phyloP scores from a whole-genome alignment of 1,284 basidiomycete genomes.

The Marasmius fiardii region DNA sequence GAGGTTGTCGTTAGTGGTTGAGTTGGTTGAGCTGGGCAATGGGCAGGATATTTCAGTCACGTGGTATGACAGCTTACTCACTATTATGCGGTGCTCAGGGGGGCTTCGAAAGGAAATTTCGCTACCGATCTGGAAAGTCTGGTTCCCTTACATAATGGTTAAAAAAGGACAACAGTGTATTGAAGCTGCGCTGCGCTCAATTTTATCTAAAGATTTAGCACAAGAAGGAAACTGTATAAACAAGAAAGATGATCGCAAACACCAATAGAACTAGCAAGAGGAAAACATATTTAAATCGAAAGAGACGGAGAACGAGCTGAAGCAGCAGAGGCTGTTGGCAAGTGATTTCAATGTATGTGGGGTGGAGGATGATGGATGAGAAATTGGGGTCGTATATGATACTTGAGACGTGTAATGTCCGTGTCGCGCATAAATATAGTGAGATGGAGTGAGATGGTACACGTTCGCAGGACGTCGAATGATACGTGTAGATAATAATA shows the following conservation, averaged over 20 bases:
- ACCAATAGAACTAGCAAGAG: not conserved
- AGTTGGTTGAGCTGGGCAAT: not conserved
- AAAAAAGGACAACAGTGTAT: not conserved
- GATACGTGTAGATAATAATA: slow-evolving; percentile 10
- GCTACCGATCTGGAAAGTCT: no score
- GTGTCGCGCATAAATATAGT: slow-evolving; percentile 12
- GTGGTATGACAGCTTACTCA: not conserved
- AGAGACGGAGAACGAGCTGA: not conserved
- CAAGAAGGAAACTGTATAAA: not conserved
- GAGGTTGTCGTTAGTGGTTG: not conserved
- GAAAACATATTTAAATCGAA: not conserved
- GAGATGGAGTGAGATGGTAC: slow-evolving; percentile 13
- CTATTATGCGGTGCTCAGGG: not conserved
- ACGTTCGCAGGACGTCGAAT: slow-evolving; percentile 5
- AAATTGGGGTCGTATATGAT: not conserved
- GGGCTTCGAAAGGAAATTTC: no score
- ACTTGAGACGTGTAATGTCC: slow-evolving; percentile 1
- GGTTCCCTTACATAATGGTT: no score
- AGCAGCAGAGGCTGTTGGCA: not conserved
- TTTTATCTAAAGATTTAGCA: not conserved
- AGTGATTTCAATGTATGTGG: not conserved
- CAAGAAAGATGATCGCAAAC: not conserved
- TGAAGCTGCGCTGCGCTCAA: not conserved
- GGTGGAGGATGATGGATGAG: not conserved
- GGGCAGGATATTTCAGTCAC: not conserved